phyloP scores from a whole-genome alignment of 2,329 filamentous ascomycete genomes.

The Nigrograna mackinnonii region DNA sequence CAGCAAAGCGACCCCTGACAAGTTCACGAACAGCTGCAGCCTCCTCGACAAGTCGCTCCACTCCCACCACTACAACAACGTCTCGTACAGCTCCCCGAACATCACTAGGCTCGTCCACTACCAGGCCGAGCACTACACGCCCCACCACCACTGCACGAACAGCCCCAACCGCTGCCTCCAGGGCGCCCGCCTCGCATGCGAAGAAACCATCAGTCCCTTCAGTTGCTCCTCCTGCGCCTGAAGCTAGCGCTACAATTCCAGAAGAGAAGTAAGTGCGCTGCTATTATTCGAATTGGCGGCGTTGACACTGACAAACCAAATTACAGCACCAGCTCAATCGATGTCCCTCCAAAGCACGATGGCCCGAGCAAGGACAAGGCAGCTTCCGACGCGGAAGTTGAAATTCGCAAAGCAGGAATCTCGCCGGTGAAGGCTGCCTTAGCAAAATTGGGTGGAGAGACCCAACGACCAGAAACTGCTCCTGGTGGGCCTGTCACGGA shows the following conservation, averaged over 20 bases:
- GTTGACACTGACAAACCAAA: constrained; percentile 1
- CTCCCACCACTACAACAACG: constrained; percentile 17
- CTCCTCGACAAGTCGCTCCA: constrained; percentile 9
- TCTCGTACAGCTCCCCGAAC: constrained; percentile 36
- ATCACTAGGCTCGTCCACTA: constrained; percentile 15
- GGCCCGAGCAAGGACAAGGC: constrained; percentile 35
- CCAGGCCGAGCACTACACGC: constrained; percentile 25
- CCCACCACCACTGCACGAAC: constrained; percentile 23
- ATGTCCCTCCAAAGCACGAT: constrained; percentile 25
- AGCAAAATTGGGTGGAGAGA: constrained; percentile 28
- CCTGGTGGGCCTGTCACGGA: constrained; percentile 32
- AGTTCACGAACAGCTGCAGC: constrained; percentile 28
- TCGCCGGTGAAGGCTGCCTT: constrained; percentile 31
- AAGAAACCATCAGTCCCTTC: constrained; percentile 32
- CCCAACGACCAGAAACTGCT: constrained; percentile 33
- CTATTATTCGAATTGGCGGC: neutral
- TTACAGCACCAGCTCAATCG: constrained; percentile 21
- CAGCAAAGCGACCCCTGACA: constrained; percentile 32
- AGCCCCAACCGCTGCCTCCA: constrained; percentile 20
- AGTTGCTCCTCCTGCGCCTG: constrained; percentile 11
- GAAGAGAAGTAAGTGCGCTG: constrained; percentile 20
- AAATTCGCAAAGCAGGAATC: constrained; percentile 27
- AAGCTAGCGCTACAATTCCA: constrained; percentile 9
- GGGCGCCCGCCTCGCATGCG: constrained; percentile 23
- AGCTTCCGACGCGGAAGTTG: constrained; percentile 39